These are phyloP conservation scores for Malus sylvestris DNA, from an alignment of 306 rosid species.

Conservation along the genomic window DNA sequence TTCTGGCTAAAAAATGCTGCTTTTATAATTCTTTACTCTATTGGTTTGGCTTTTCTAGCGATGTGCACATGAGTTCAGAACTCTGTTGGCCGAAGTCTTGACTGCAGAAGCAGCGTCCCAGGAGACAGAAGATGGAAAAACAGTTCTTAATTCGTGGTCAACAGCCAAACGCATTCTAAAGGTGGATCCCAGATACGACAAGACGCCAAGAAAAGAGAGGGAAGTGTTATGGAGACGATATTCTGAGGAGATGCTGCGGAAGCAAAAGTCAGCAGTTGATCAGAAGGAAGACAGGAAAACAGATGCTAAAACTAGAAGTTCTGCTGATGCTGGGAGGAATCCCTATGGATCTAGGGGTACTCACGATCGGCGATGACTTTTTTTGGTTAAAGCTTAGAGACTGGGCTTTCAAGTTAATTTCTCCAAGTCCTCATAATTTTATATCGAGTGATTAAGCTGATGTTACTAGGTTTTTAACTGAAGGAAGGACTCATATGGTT, in stretches of 20 bases:
- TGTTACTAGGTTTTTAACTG: no score
- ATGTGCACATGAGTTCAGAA: conserved; percentile 66
- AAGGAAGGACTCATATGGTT: no score
- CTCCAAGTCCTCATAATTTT: neutral
- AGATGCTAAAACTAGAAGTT: conserved; percentile 43
- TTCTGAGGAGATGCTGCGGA: conserved; percentile 61
- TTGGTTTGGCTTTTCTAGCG: conserved; percentile 46
- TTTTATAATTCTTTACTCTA: neutral
- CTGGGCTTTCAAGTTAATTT: neutral
- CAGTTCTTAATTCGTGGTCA: conserved; percentile 84
- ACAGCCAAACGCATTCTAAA: conserved; percentile 70
- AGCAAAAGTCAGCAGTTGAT: conserved; percentile 52
- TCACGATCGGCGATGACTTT: conserved; percentile 38
- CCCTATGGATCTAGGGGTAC: conserved; percentile 44
- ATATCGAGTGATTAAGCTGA: neutral
- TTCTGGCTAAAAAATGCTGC: neutral
- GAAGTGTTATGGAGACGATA: conserved; percentile 74
- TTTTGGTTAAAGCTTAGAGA: neutral
- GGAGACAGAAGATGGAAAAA: conserved; percentile 67
- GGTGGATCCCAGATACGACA: conserved; percentile 67
- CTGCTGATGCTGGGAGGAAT: conserved; percentile 39
- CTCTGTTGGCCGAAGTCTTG: conserved; percentile 60
- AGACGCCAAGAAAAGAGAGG: conserved; percentile 73
- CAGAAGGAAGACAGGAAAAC: conserved; percentile 49
- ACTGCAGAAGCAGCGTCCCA: conserved; percentile 54